phyloP scores from a whole-genome alignment of 345 rosid genomes.

The Bretschneidera sinensis region DNA sequence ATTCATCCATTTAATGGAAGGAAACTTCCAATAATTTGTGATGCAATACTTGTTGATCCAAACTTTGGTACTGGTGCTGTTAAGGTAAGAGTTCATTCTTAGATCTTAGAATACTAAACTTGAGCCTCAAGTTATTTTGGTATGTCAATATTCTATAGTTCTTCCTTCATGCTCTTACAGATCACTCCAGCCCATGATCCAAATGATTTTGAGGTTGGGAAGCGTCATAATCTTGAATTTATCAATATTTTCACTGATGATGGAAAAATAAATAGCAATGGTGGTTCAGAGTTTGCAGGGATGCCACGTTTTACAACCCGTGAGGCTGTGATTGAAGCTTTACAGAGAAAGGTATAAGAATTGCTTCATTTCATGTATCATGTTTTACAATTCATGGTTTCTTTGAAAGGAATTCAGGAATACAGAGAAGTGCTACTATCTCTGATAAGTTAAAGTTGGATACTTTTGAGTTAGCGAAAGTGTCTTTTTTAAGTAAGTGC shows the following conservation, averaged over 20 bases:
- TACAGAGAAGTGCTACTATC: no score
- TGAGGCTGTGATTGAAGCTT: conserved; percentile 68
- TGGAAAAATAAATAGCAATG: conserved; percentile 80
- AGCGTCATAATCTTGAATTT: conserved; percentile 74
- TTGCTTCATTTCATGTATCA: neutral
- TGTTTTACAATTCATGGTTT: neutral
- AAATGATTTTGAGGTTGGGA: conserved; percentile 92
- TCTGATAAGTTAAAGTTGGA: no score
- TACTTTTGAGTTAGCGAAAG: no score
- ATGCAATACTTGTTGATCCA: conserved; percentile 78
- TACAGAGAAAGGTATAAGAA: conserved; percentile 49
- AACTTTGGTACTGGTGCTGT: conserved; percentile 96
- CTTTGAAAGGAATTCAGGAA: neutral
- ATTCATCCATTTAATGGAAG: conserved; percentile 91
- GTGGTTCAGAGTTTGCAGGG: conserved; percentile 69
- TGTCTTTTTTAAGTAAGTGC: no score
- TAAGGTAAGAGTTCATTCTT: conserved; percentile 46
- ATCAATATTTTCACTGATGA: conserved; percentile 89
- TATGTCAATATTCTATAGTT: conserved; percentile 5
- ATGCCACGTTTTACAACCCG: conserved; percentile 94
- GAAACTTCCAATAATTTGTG: conserved; percentile 75
- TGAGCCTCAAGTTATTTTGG: conserved; percentile 4
- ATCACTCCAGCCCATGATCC: conserved; percentile 98
- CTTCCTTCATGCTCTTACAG: conserved; percentile 35
- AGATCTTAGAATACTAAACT: conserved; percentile 11